These are phyloP conservation scores for Coemansia sp. DNA, from an alignment of 371 early-diverging fungal genomes.

Conservation along the genomic window DNA sequence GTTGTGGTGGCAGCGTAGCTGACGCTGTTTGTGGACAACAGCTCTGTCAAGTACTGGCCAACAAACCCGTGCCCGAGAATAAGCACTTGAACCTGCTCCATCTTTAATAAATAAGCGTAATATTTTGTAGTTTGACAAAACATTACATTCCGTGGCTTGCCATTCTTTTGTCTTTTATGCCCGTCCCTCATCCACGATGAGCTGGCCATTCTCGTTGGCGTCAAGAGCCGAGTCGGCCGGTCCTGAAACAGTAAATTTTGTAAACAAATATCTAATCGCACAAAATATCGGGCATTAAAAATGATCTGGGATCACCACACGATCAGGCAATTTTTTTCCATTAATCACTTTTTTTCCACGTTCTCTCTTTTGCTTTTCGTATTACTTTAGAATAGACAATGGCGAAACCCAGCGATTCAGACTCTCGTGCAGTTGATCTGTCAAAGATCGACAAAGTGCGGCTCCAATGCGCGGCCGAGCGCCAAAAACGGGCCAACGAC, in stretches of 20 bases:
- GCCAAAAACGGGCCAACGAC: conserved; percentile 39
- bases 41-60: conserved; percentile 39
- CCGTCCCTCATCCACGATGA: too few relatives aligned
- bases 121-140: too few relatives aligned
- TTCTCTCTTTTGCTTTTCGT: neutral
- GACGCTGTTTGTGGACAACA: conserved; percentile 1
- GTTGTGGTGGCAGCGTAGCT: conserved; percentile 35
- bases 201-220: too few relatives aligned
- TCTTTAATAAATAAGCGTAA: too few relatives aligned
- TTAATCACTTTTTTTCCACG: neutral
- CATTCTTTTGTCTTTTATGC: too few relatives aligned
- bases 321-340: neutral
- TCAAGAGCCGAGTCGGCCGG: too few relatives aligned
- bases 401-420: neutral
- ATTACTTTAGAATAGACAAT: neutral
- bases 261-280: too few relatives aligned
- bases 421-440: conserved; percentile 13
- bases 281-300: too few relatives aligned
- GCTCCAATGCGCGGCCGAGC: conserved; percentile 40
- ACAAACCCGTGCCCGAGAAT: conserved; percentile 50
- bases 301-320: too few relatives aligned
- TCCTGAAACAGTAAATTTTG: too few relatives aligned
- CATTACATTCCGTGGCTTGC: too few relatives aligned
- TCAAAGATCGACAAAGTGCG: conserved; percentile 29
- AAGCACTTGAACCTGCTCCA: conserved; percentile 16